A percentile compares a stretch with the other conserved stretches of the same genome.
These are phyloP conservation scores for Fusarium citri DNA, from an alignment of 2,329 filamentous ascomycete species.

Conservation along the genomic window DNA sequence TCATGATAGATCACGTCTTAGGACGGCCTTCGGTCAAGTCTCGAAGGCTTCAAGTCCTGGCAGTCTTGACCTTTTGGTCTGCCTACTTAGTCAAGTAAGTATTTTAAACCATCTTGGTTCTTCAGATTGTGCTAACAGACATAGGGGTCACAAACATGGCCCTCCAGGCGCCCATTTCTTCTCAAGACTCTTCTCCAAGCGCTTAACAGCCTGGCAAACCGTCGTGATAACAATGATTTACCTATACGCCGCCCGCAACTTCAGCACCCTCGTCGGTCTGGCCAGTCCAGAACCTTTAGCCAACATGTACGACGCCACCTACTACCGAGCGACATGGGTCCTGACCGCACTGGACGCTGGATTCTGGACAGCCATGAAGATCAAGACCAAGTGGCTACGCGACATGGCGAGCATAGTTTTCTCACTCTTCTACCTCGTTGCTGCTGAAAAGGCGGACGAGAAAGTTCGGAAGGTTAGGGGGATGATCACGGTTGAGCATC, in stretches of 20 bases:
- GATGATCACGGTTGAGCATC: slow-evolving; percentile 87
- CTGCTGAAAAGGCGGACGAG: slow-evolving; percentile 94
- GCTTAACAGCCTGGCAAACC: slow-evolving; percentile 89
- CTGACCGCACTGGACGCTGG: slow-evolving; percentile 94
- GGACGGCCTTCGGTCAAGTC: slow-evolving; percentile 92
- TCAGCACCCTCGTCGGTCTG: slow-evolving; percentile 89
- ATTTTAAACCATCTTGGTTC: background rate
- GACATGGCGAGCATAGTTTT: slow-evolving; percentile 88
- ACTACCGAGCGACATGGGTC: slow-evolving; percentile 97
- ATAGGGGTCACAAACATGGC: slow-evolving; percentile 86
- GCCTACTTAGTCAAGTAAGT: slow-evolving; percentile 80
- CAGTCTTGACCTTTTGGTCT: slow-evolving; percentile 92
- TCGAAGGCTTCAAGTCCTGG: slow-evolving; percentile 90
- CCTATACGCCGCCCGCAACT: slow-evolving; percentile 91
- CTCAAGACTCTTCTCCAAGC: slow-evolving; percentile 76
- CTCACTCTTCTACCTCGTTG: slow-evolving; percentile 89
- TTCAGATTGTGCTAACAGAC: slow-evolving; percentile 34
- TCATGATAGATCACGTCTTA: slow-evolving; percentile 86
- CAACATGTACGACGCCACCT: slow-evolving; percentile 91
- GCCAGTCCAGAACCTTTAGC: slow-evolving; percentile 93
- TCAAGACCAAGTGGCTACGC: slow-evolving; percentile 80
- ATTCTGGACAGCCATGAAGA: slow-evolving; percentile 98
- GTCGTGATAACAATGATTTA: slow-evolving; percentile 89
- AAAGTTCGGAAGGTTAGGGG: slow-evolving; percentile 93
- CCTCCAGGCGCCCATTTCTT: slow-evolving; percentile 79